A percentile compares a stretch with the other conserved stretches of the same genome.
Conservation (phyloP, 306 rosid genomes). For the Vigna nakashimae region DNA sequence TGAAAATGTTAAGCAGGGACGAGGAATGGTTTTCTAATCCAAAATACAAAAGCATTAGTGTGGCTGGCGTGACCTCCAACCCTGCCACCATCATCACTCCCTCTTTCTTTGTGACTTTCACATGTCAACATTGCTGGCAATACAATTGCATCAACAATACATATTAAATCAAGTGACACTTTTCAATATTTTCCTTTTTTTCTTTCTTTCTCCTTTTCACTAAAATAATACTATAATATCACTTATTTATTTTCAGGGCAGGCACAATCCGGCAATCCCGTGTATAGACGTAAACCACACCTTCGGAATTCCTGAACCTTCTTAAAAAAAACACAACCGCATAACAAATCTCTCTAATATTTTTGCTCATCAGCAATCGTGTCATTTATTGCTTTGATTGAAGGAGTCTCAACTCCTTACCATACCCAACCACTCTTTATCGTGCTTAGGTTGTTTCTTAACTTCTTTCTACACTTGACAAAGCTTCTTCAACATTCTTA, state of each 20-base stretch:
- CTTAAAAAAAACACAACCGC: no score
- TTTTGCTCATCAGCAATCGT: no score
- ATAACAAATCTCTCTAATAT: no score
- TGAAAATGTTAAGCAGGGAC: background rate
- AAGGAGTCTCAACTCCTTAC: no score
- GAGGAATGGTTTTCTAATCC: background rate
- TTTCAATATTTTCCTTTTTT: background rate
- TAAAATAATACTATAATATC: background rate
- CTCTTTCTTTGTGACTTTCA: conserved; percentile 27
- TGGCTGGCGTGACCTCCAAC: conserved; percentile 23
- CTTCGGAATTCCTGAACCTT: no score
- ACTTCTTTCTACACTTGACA: no score
- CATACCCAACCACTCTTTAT: no score
- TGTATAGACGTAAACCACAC: no score
- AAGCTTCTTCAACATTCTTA: no score
- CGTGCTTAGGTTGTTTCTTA: no score
- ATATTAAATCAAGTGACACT: background rate
- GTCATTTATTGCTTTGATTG: no score
- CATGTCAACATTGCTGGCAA: conserved; percentile 23
- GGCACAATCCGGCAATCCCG: conserved; percentile 29
- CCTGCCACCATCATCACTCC: conserved; percentile 24
- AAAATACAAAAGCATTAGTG: background rate
- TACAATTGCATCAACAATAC: background rate
- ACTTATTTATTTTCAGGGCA: background rate
- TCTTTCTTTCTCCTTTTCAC: background rate